Evolutionary conservation across 768 basidiomycete genomes (phyloP).

Genomic region (Boletus pseudo-olivaceus): DNA sequence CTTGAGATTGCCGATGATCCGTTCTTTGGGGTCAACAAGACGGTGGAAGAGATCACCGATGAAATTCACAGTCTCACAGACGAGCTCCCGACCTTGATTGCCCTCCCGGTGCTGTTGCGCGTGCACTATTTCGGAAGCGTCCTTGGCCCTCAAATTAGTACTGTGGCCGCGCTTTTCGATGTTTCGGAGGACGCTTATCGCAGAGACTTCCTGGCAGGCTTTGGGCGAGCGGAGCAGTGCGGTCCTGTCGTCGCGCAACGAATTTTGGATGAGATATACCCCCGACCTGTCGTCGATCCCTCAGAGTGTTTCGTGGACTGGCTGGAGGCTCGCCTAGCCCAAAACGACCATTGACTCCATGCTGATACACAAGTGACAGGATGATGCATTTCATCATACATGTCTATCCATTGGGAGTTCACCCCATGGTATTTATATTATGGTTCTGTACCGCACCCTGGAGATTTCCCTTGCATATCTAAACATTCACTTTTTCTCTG

Average conservation of each 20-base stretch:
- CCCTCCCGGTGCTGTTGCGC: slow-evolving; percentile 64
- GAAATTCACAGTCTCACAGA: slow-evolving; percentile 54
- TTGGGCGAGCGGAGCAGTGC: slow-evolving; percentile 75
- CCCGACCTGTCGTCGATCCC: slow-evolving; percentile 30
- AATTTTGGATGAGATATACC: slow-evolving; percentile 48
- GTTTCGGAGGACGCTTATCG: slow-evolving; percentile 64
- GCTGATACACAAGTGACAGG: neutral
- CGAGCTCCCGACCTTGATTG: slow-evolving; percentile 71
- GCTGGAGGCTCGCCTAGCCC: slow-evolving; percentile 36
- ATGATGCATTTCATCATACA: neutral
- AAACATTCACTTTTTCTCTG: neutral
- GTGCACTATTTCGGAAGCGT: slow-evolving; percentile 29
- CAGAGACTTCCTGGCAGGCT: slow-evolving; percentile 66
- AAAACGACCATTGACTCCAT: slow-evolving; percentile 19
- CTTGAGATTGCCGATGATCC: slow-evolving; percentile 48
- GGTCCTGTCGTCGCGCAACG: slow-evolving; percentile 55
- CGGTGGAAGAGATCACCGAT: slow-evolving; percentile 26
- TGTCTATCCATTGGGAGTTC: neutral
- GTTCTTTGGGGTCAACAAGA: slow-evolving; percentile 17
- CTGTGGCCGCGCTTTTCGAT: slow-evolving; percentile 52
- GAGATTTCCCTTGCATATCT: neutral
- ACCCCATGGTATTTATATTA: neutral
- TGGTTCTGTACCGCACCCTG: neutral
- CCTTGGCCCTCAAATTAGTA: slow-evolving; percentile 16
- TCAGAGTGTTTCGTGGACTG: slow-evolving; percentile 38